Evolutionary conservation across 2,329 filamentous ascomycete species (phyloP), one percentile per base, ranked within the genome.

Genomic region (Moelleriella libera): DNA sequence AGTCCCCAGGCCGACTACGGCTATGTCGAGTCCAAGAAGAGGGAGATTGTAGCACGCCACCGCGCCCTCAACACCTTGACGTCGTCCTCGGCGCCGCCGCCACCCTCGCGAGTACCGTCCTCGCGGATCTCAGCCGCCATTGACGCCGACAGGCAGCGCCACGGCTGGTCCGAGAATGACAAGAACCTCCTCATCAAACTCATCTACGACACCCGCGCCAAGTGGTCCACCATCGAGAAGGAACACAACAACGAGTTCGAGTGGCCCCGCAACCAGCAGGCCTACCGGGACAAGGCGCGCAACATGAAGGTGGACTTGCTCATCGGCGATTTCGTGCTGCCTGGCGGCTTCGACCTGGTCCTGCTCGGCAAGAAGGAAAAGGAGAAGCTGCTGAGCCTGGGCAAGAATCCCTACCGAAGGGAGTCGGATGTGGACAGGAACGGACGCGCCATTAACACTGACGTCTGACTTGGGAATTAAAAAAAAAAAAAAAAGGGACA

Each of bases 211-310:
- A 52, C 48, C 21, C 47, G 54, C 12, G 58, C 57, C 14, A 47
- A 46, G 6, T 67, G 63, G 63, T 45, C 62, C 42, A n/a, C 10
- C 39, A 67, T 67, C 2, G 52, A 64, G 49, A 54, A 51, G 30
- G 41, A 54, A 5, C 59, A 64, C 30, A 54, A 54, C 0, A 32
- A 63, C 14, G 49, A 48, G 2, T 76, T 76, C 47, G 62, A 72
- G 42, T 52, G 60, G 12, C 56, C 57, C 2, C 71, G 75, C 45
- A 68, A 71, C 53, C 75, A 78, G 60, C 75, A 78, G 57, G 70
- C 72, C 5, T 67, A 75, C 48, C 73, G 75, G 6, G 75, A 79
- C 64, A 75, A 73, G 59, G 75, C 75, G n/a, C 70, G 75, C 45
- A 70, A 75, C 48, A 52, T 76, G 47, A 79, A 79, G 62, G 70